phyloP scores from a whole-genome alignment of 2,329 filamentous ascomycete genomes.

The Hypoxylon sp. region DNA sequence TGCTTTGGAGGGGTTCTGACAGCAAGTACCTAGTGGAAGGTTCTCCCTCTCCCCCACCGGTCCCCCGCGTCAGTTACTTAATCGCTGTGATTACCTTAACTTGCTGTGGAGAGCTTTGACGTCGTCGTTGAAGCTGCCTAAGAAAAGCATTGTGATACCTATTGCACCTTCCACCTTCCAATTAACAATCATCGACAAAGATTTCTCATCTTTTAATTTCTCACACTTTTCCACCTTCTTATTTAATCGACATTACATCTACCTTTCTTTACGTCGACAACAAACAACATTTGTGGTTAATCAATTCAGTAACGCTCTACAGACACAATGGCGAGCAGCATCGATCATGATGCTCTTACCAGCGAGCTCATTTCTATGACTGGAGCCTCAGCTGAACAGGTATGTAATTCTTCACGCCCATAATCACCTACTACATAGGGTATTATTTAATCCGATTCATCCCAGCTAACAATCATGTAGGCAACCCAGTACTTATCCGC shows the following conservation, averaged over 20 bases:
- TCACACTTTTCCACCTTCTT: too few species aligned
- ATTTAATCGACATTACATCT: too few species aligned
- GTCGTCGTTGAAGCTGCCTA: constrained; percentile 39
- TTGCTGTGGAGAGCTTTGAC: constrained; percentile 34
- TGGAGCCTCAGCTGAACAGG: constrained; percentile 54
- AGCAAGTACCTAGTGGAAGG: not conserved
- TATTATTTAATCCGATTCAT: not conserved
- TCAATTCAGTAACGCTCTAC: too few species aligned
- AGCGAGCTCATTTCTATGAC: constrained; percentile 66
- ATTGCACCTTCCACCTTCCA: too few species aligned
- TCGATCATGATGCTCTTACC: constrained; percentile 54
- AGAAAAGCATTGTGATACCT: too few species aligned
- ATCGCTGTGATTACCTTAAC: too few species aligned
- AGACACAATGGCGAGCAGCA: constrained; percentile 47
- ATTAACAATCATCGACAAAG: too few species aligned
- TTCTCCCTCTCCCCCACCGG: not conserved
- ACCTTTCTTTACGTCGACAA: not conserved
- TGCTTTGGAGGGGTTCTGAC: constrained; percentile 12
- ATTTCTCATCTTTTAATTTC: too few species aligned
- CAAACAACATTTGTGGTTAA: too few species aligned
- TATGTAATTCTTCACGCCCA: constrained; percentile 12
- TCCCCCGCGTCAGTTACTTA: not conserved
- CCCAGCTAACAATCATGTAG: constrained; percentile 51
- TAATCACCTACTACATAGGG: not conserved
- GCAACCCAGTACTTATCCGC: constrained; percentile 72